Evolutionary conservation across 2,329 filamentous ascomycete genomes (phyloP), one percentile per base, ranked within the genome.

Genomic region (Trichoderma harzianum): DNA sequence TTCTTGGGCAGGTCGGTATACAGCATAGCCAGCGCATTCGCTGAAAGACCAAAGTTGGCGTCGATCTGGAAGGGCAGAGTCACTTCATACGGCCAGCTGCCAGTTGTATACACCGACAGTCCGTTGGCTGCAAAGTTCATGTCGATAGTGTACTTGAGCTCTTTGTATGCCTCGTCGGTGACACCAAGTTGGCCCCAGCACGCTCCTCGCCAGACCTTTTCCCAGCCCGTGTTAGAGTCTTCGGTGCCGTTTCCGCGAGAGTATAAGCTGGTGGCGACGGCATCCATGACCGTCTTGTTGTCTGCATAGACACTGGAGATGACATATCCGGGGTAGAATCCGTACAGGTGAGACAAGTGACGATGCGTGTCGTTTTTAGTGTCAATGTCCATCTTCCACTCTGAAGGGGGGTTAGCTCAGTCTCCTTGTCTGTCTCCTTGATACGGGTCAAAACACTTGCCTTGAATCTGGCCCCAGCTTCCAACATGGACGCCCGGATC

Each of bases 151-250:
- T 85, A 85, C 8, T 82, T 80, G 16, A 88, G 78, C 72, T 87
- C 70, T 18, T 80, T 82, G 73, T 89, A 83, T 0, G 88, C 86
- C 70, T 78, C 73, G 0, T 83, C 82, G 0, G 86, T 86, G 12
- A 87, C 80, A 66, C 88, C 88, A 0, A 90, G 79, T 0, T 85
- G 78, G 0, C 86, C 86, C 87, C 87, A 89, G 77, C 86, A 88
- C 0, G 87, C 86, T 0, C 83, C 78, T 0, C 88, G 83, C 87
- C 87, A 89, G 0, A 89, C 84, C 73, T 89, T 89, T 28, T 82
- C 86, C 88, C 87, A 89, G 0, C 87, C 87, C 0, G 87, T 82
- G 74, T 89, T 86, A 2, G 84, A 82, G 62, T 89, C 86, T 8
- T 36, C 70, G 0, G 78, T 84, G 3, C 86, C 86, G 2, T 78